These are phyloP conservation scores for Diaporthe amygdali DNA, from an alignment of 2,329 filamentous ascomycete genomes.

Conservation along the genomic window DNA sequence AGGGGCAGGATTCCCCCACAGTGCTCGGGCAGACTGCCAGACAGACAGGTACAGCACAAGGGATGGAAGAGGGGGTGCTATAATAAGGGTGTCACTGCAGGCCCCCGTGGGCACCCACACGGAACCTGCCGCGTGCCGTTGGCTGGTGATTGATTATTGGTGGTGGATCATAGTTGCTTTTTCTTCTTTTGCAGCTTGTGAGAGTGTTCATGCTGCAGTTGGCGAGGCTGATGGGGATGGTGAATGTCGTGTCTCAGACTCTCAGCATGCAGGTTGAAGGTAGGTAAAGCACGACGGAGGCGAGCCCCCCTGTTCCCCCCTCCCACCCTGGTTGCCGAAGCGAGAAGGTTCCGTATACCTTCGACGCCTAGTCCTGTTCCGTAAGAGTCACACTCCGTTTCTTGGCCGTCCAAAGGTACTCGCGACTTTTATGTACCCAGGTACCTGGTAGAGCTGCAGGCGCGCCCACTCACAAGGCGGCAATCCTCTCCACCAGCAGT, in stretches of 20 bases:
- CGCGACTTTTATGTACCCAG: neutral
- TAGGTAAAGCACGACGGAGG: neutral
- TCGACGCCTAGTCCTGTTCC: neutral
- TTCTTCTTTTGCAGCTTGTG: neutral
- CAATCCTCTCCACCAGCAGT: neutral
- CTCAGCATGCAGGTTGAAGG: neutral
- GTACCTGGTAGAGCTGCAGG: neutral
- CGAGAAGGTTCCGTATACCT: neutral
- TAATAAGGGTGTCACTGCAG: no score
- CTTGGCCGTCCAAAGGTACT: neutral
- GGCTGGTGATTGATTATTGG: neutral
- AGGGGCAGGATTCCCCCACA: neutral
- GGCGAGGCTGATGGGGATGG: neutral
- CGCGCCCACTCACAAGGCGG: neutral
- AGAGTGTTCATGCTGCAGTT: neutral
- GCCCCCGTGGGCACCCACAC: neutral
- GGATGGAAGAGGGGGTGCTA: no score
- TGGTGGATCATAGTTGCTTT: neutral
- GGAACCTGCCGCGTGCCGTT: neutral
- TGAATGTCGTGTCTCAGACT: neutral
- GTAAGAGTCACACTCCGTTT: neutral
- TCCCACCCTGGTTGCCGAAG: neutral
- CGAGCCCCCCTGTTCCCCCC: neutral
- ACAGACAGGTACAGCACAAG: neutral
- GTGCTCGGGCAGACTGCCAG: neutral